A percentile compares a stretch with the other conserved stretches of the same genome.
These are phyloP conservation scores for Heimioporus sp. DNA, from an alignment of 768 basidiomycete species.

Conservation along the genomic window DNA sequence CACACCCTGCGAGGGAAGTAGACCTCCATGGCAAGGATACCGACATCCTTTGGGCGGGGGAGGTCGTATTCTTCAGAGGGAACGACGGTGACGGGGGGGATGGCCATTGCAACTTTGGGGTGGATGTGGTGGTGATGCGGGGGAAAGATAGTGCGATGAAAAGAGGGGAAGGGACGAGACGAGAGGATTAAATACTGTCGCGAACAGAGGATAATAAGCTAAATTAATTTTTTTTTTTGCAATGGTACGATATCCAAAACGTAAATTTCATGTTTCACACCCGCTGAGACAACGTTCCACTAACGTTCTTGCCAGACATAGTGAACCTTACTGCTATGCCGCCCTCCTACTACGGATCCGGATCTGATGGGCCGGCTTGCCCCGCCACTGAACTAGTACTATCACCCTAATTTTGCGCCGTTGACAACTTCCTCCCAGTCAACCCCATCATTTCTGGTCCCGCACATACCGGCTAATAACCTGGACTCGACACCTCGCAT, in stretches of 20 bases:
- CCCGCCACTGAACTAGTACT: no score
- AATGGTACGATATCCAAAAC: slow-evolving; percentile 28
- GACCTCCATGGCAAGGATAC: slow-evolving; percentile 89
- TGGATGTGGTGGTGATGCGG: not conserved
- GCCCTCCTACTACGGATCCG: no score
- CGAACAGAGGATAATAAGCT: slow-evolving; percentile 15
- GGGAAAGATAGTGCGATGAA: not conserved
- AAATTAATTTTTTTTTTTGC: slow-evolving; percentile 9
- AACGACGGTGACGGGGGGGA: slow-evolving; percentile 10
- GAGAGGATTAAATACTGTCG: not conserved
- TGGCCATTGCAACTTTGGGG: slow-evolving; percentile 20
- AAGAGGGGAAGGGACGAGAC: not conserved
- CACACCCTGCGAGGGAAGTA: slow-evolving; percentile 91
- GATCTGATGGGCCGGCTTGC: no score
- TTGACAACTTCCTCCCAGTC: no score
- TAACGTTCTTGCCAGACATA: not conserved
- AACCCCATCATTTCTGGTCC: no score
- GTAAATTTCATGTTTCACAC: no score
- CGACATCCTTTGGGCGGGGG: slow-evolving; percentile 85
- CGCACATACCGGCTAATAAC: no score
- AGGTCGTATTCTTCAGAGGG: slow-evolving; percentile 15
- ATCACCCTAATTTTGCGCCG: no score
- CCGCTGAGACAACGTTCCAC: slow-evolving; percentile 10
- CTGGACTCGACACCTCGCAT: no score
- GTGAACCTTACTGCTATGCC: no score